These are phyloP conservation scores for Boletus subparvulus DNA, from an alignment of 768 basidiomycete species.

Conservation along the genomic window DNA sequence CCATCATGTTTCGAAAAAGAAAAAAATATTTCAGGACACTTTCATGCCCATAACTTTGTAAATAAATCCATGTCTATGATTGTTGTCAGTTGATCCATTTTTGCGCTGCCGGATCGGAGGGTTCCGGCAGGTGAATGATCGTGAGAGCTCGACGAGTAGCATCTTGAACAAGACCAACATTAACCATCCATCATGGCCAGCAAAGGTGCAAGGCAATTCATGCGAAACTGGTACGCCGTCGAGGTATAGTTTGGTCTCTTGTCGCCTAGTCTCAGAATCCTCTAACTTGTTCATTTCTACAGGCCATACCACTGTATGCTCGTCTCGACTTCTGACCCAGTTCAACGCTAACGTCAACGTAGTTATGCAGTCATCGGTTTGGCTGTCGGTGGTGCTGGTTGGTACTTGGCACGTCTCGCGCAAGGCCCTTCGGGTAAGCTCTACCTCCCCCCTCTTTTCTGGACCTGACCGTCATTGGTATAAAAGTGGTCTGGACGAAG, in stretches of 20 bases:
- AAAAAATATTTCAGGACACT: conserved; percentile 20
- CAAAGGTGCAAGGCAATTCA: conserved; percentile 28
- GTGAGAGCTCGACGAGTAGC: conserved; percentile 10
- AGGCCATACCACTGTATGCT: conserved; percentile 53
- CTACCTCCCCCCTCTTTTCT: neutral
- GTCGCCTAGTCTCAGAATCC: neutral
- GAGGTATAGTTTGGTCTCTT: conserved; percentile 34
- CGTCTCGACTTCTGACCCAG: conserved; percentile 2
- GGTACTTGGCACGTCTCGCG: conserved; percentile 69
- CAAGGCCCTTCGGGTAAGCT: conserved; percentile 50
- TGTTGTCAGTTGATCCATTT: neutral
- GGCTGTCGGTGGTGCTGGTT: conserved; percentile 55
- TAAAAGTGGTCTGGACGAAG: conserved; percentile 58
- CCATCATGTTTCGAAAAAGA: conserved; percentile 14
- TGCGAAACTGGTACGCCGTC: conserved; percentile 45
- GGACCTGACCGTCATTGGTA: neutral
- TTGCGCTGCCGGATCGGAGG: conserved; percentile 4
- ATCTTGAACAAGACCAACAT: neutral
- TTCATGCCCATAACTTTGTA: conserved; percentile 26
- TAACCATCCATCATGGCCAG: conserved; percentile 23
- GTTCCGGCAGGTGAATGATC: conserved; percentile 13
- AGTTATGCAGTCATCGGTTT: conserved; percentile 53
- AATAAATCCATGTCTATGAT: conserved; percentile 25
- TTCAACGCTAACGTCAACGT: conserved; percentile 11
- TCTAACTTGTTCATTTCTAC: neutral